phyloP scores from a whole-genome alignment of 164 flowering plant genomes.

The Taxillus chinensis region DNA sequence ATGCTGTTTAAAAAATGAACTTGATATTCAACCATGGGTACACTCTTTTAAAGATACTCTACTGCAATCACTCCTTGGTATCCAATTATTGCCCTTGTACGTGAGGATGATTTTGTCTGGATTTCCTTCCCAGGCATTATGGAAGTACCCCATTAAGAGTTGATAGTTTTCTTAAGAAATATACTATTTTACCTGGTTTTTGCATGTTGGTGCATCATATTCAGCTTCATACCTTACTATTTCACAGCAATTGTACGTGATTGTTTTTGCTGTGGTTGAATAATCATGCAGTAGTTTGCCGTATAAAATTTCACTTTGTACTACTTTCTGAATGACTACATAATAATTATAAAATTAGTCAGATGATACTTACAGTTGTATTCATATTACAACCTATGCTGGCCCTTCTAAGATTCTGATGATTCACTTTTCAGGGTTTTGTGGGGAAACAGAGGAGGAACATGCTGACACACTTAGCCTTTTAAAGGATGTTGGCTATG shows the following conservation, averaged over 20 bases:
- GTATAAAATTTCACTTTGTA: too few relatives aligned
- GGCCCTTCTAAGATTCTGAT: not conserved
- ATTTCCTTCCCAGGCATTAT: not conserved
- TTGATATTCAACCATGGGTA: too few relatives aligned
- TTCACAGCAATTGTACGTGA: too few relatives aligned
- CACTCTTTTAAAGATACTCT: not conserved
- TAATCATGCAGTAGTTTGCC: too few relatives aligned
- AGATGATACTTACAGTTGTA: not conserved
- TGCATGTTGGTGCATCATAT: too few relatives aligned
- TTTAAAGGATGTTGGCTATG: slow-evolving; percentile 70
- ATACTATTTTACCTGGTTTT: too few relatives aligned
- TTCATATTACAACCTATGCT: not conserved
- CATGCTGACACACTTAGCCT: slow-evolving; percentile 76
- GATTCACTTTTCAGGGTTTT: slow-evolving; percentile 57
- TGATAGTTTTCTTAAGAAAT: not conserved
- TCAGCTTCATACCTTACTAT: too few relatives aligned
- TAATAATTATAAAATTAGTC: too few relatives aligned
- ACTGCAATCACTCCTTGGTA: not conserved
- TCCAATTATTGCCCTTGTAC: not conserved
- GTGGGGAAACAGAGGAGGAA: slow-evolving; percentile 96
- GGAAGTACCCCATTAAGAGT: not conserved
- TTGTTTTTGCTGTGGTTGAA: too few relatives aligned
- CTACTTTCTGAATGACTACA: too few relatives aligned
- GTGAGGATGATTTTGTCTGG: not conserved
- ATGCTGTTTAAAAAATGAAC: too few relatives aligned